Evolutionary conservation across 1,284 basidiomycete genomes (phyloP).

Genomic region (Bondarzewia mesenterica): DNA sequence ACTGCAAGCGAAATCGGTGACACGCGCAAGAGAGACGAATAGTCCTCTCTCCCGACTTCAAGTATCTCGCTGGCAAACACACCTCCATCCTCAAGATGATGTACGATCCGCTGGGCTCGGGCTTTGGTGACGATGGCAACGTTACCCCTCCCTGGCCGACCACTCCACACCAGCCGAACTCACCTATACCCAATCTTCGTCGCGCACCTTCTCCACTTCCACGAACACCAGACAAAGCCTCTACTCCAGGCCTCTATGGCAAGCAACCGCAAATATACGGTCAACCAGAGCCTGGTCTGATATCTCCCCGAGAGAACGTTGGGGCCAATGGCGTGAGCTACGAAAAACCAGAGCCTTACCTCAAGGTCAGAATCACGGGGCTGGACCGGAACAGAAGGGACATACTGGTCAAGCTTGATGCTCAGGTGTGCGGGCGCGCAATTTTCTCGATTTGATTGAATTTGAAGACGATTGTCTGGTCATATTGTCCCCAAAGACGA

Average conservation of each 20-base stretch:
- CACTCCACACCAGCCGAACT: conserved; percentile 31
- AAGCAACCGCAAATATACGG: conserved; percentile 79
- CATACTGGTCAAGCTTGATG: conserved; percentile 86
- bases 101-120: conserved; percentile 31
- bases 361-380: conserved; percentile 81
- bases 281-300: conserved; percentile 70
- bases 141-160: conserved; percentile 34
- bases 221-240: conserved; percentile 39
- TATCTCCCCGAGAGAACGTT: conserved; percentile 60
- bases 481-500: conserved; percentile 55
- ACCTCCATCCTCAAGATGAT: conserved; percentile 13
- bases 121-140: conserved; percentile 21
- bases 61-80: conserved; percentile 3
- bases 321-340: conserved; percentile 59
- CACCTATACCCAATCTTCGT: conserved; percentile 32
- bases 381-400: conserved; percentile 91
- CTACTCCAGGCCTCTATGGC: conserved; percentile 52
- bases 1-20: no score
- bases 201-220: conserved; percentile 22
- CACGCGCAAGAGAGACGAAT: not conserved
- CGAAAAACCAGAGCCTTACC: conserved; percentile 72
- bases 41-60: conserved; percentile 31
- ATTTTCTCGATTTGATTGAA: not conserved
- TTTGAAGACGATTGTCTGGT: no score
- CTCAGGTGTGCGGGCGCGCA: conserved; percentile 63